phyloP scores from a whole-genome alignment of 202 grass and related monocot species.

The Saccharum hybrid region DNA sequence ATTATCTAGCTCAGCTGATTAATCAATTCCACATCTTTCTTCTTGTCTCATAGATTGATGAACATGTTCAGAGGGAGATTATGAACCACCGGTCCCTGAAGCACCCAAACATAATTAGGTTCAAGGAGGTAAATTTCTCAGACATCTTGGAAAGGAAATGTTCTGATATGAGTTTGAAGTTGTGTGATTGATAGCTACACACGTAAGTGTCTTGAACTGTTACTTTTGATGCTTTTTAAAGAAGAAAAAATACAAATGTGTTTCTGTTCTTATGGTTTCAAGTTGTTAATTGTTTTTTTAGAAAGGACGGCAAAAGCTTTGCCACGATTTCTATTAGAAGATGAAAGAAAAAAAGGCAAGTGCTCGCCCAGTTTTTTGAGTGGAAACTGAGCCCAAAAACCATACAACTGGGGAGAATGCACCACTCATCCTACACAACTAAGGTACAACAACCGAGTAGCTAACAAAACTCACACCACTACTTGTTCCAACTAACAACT shows the following conservation, averaged over 20 bases:
- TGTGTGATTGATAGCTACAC: neutral
- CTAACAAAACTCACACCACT: no score
- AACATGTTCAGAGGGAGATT: conserved; percentile 98
- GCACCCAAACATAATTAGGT: conserved; percentile 93
- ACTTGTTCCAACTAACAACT: no score
- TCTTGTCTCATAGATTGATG: conserved; percentile 73
- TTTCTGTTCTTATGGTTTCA: neutral
- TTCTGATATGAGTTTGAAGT: conserved; percentile 10
- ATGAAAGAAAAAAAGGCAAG: no score
- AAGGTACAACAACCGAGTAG: no score
- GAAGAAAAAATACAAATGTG: conserved; percentile 3
- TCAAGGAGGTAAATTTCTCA: conserved; percentile 83
- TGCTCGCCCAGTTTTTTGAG: no score
- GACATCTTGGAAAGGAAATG: neutral
- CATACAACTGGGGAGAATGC: no score
- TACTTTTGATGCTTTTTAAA: neutral
- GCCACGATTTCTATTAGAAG: no score
- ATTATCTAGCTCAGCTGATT: neutral
- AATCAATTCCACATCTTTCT: conserved; percentile 27
- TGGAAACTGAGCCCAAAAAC: no score
- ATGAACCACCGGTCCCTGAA: conserved; percentile 94
- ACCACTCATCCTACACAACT: no score
- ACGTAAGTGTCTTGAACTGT: neutral
- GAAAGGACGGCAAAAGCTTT: no score
- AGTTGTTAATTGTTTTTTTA: no score